Evolutionary conservation across 2,329 filamentous ascomycete genomes (phyloP).

Genomic region (Botrytis galanthina): DNA sequence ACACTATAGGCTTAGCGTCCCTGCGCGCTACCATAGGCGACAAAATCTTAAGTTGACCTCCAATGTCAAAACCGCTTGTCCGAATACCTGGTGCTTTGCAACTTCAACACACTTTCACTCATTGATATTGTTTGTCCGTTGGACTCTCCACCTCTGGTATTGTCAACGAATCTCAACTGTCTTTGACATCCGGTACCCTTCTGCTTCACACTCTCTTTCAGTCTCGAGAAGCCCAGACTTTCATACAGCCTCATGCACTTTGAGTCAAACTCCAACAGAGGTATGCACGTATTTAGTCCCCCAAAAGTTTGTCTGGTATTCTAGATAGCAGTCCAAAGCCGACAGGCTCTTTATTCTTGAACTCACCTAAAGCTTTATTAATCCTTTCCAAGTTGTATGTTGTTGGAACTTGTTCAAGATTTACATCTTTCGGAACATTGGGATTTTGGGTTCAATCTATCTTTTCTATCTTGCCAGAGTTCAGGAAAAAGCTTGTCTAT

Average conservation of each 20-base stretch:
- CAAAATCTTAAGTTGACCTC: background rate
- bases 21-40: background rate
- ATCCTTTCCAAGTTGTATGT: background rate
- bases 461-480: rapidly evolving
- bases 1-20: background rate
- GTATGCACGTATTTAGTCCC: background rate
- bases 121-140: background rate
- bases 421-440: background rate
- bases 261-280: background rate
- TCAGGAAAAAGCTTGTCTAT: background rate
- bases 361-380: background rate
- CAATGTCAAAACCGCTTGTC: background rate
- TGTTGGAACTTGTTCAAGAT: background rate
- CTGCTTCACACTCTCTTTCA: background rate
- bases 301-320: rapidly evolving
- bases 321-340: background rate
- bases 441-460: background rate
- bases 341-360: background rate
- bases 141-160: background rate
- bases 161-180: background rate
- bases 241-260: background rate
- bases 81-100: background rate
- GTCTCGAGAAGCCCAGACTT: background rate
- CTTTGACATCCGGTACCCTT: background rate
- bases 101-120: background rate